phyloP scores from a whole-genome alignment of 192 early-diverging fungal genomes.

The Podila horticola region DNA sequence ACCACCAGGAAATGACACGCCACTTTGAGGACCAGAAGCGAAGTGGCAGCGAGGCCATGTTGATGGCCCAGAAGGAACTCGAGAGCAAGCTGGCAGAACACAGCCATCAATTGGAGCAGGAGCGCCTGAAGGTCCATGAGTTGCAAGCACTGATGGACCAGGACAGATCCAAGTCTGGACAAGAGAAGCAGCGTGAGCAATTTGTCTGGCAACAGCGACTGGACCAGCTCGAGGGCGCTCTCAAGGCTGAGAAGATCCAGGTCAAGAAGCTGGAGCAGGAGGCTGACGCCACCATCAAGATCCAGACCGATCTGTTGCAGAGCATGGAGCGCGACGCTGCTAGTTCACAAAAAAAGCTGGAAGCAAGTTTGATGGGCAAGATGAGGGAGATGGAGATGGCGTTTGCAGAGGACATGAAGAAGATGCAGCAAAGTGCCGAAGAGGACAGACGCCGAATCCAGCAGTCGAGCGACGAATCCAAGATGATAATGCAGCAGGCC shows the following conservation, averaged over 20 bases:
- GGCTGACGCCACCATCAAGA: constrained; percentile 49
- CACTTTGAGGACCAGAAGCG: constrained; percentile 16
- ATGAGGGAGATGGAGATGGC: constrained; percentile 38
- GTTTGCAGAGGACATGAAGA: constrained; percentile 36
- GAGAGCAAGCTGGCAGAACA: constrained; percentile 12
- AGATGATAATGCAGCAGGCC: neutral
- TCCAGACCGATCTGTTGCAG: constrained; percentile 44
- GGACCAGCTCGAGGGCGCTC: constrained; percentile 33
- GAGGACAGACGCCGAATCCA: constrained; percentile 1
- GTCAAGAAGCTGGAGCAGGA: constrained; percentile 45
- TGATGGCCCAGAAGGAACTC: constrained; percentile 16
- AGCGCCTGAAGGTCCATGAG: constrained; percentile 12
- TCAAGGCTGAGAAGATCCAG: constrained; percentile 45
- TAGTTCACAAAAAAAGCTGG: constrained; percentile 29
- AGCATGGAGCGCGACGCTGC: constrained; percentile 51
- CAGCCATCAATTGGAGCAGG: constrained; percentile 10
- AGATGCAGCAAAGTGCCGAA: neutral
- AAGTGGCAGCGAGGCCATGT: constrained; percentile 18
- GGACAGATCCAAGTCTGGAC: constrained; percentile 12
- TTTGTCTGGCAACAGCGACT: constrained; percentile 30
- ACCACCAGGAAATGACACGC: constrained; percentile 9
- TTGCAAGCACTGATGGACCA: constrained; percentile 22
- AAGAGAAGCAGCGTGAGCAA: constrained; percentile 36
- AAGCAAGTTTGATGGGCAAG: constrained; percentile 18
- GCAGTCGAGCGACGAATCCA: constrained; percentile 2